Evolutionary conservation across 495 filamentous ascomycete species (phyloP), one percentile per base, ranked within the genome.

Genomic region (Neohortaea acidophila): DNA sequence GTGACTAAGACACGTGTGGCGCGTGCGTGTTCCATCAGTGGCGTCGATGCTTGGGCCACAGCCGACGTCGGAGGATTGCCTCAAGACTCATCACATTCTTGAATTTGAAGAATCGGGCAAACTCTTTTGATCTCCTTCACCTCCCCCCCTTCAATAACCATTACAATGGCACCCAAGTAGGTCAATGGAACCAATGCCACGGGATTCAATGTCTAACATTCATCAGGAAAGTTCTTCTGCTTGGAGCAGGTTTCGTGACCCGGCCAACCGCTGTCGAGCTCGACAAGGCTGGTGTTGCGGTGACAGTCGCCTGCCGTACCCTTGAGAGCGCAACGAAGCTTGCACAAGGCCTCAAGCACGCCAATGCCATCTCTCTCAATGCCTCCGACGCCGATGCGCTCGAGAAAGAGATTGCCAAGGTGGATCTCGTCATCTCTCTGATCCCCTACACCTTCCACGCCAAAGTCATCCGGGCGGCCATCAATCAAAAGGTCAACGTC

Each of bases 361-460:
- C 82, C 39, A 65, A 59, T 43, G 68, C 82, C 36, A 79, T 87
- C 57, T 75, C 81, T 32, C 73, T 94, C 45, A 84, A 96, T 56
- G 89, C 94, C 29, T 73, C 57, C 39, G 64, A 91, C 51, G 70
- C 67, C 18, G 54, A 62, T 30, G 82, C 76, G 13, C 72, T 96
- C 14, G 86, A 96, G 47, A 68, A 72, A 36, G 81, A 75, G 52
- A 67, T 91, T 33, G 72, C 65, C 46, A 72, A 86, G 65, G 68
- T 78, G 53, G 82, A 85, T 54, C 59, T 97, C 8, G 56, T 56
- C 38, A 56, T 62, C 36, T 51, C 44, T 48, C 62, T 94, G 54
- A 93, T 96, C 44, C 87, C 89, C 10, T 97, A 96, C 61, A 93
- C 77, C 45, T 85, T 73, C 70, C 89, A 97, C 59, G 79, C 79